Conservation (phyloP, 1,284 basidiomycete genomes). For the Neonothopanus nambi region DNA sequence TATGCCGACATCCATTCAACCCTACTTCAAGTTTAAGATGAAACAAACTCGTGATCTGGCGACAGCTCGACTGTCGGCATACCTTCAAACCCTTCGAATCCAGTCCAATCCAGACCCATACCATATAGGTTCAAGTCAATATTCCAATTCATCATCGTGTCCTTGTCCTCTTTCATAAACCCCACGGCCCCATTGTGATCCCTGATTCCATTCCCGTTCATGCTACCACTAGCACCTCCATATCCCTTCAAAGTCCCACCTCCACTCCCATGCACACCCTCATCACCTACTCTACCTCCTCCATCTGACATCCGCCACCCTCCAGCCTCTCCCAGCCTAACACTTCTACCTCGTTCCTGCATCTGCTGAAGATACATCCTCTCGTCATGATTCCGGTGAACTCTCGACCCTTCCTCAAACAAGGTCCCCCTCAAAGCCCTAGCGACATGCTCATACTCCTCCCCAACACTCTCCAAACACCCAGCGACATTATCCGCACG, state of each 20-base stretch:
- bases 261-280: too few species aligned
- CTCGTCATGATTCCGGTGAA: too few species aligned
- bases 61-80: constrained; percentile 9
- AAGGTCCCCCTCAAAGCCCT: constrained; percentile 21
- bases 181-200: constrained; percentile 2
- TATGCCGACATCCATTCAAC: too few species aligned
- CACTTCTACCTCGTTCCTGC: too few species aligned
- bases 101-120: constrained; percentile 20
- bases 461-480: constrained; percentile 14
- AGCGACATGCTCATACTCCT: constrained; percentile 20
- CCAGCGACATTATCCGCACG: constrained; percentile 21
- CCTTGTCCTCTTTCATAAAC: constrained; percentile 1
- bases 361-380: too few species aligned
- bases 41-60: not conserved
- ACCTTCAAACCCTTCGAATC: constrained; percentile 18
- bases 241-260: too few species aligned
- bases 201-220: not conserved
- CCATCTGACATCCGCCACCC: too few species aligned
- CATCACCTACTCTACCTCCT: too few species aligned
- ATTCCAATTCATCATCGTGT: constrained; percentile 18
- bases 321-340: too few species aligned
- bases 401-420: not conserved
- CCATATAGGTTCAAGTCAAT: constrained; percentile 23
- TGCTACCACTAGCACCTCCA: too few species aligned
- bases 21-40: not conserved